Percentiles rank a stretch among this genome's conserved stretches.
Conservation (phyloP, 305 asterid species). For the Fraxinus velutina region DNA sequence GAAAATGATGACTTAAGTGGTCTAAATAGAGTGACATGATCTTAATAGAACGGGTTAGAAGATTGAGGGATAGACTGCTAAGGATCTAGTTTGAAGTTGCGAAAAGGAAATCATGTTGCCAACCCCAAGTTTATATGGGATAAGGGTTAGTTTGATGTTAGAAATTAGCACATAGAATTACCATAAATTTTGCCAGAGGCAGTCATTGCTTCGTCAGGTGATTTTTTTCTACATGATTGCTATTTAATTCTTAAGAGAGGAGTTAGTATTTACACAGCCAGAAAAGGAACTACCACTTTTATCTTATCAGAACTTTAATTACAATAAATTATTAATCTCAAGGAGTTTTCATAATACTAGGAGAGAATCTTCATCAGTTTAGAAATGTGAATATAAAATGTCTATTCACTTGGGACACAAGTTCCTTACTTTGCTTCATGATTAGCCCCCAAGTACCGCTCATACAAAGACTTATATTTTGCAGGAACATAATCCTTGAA, state of each 20-base stretch:
- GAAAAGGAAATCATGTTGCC: neutral
- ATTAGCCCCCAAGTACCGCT: constrained; percentile 43
- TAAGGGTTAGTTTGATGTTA: neutral
- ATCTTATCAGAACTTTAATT: neutral
- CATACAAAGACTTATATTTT: constrained; percentile 65
- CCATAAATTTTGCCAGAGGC: neutral
- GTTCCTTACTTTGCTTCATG: constrained; percentile 33
- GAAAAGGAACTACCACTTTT: neutral
- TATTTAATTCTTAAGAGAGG: neutral
- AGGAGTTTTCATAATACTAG: neutral
- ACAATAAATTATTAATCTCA: neutral
- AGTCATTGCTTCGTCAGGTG: neutral
- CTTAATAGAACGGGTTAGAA: neutral
- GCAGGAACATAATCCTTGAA: constrained; percentile 80
- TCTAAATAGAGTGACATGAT: neutral
- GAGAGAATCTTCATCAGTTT: neutral
- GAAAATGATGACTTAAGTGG: neutral
- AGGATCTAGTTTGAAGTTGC: neutral
- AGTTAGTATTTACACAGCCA: no score
- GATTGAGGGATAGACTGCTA: neutral
- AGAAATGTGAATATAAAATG: neutral
- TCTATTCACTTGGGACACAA: neutral
- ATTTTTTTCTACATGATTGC: neutral
- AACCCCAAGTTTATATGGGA: neutral
- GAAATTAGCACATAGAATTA: neutral